A percentile compares a stretch with the other conserved stretches of the same genome.
Conservation (phyloP, 2,329 filamentous ascomycete genomes). For the Neopestalotiopsis sp. region DNA sequence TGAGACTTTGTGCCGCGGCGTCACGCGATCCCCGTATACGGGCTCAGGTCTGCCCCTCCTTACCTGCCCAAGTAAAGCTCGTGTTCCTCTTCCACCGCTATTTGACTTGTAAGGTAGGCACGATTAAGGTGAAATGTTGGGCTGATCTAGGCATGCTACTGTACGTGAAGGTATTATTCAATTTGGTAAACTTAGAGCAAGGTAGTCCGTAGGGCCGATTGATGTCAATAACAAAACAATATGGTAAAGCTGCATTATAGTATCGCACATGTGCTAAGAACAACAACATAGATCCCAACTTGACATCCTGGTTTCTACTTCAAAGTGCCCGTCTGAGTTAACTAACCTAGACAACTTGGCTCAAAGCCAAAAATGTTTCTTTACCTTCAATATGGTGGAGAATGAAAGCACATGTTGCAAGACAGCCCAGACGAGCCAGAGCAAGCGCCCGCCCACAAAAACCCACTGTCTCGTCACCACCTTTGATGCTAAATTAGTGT, state of each 20-base stretch:
- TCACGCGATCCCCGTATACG: constrained; percentile 1
- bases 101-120: not conserved
- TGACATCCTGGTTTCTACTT: not conserved
- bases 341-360: not conserved
- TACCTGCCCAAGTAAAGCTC: not conserved
- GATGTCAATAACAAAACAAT: too few relatives aligned
- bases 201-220: too few relatives aligned
- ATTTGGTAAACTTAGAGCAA: too few relatives aligned
- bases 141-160: not conserved
- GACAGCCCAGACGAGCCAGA: not conserved
- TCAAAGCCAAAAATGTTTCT: not conserved
- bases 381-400: not conserved
- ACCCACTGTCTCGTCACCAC: not conserved
- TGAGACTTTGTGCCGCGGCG: not conserved
- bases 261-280: too few relatives aligned
- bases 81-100: not conserved
- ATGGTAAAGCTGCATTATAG: too few relatives aligned
- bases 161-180: not conserved
- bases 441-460: not conserved
- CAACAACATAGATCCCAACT: too few relatives aligned
- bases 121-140: not conserved
- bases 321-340: not conserved
- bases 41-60: not conserved
- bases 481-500: not conserved
- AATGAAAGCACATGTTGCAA: not conserved